Conservation (phyloP, 2,329 filamentous ascomycete species). For the Alternaria rosae region DNA sequence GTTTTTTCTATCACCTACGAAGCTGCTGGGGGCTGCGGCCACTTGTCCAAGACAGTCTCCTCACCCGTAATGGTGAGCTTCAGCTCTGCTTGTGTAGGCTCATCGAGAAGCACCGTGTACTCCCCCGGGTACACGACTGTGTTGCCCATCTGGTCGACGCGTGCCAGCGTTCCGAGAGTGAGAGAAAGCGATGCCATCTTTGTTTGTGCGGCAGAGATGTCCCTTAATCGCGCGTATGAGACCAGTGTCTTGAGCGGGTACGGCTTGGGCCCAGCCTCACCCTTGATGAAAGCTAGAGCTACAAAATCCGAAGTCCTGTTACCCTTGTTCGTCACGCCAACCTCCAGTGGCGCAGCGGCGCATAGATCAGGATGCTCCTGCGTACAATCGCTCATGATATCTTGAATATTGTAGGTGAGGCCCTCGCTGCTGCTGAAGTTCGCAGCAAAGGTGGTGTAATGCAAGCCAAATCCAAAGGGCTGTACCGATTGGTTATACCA, state of each 20-base stretch:
- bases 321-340: slow-evolving; percentile 60
- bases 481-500: slow-evolving; percentile 64
- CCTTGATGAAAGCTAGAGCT: slow-evolving; percentile 59
- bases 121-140: slow-evolving; percentile 62
- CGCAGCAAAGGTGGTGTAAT: slow-evolving; percentile 64
- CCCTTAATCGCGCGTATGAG: slow-evolving; percentile 57
- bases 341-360: slow-evolving; percentile 41
- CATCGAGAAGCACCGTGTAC: slow-evolving; percentile 49
- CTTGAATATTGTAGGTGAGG: slow-evolving; percentile 42
- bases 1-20: background rate
- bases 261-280: slow-evolving; percentile 58
- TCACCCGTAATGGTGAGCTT: slow-evolving; percentile 59
- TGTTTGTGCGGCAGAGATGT: slow-evolving; percentile 46
- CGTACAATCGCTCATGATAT: slow-evolving; percentile 47
- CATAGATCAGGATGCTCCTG: slow-evolving; percentile 46
- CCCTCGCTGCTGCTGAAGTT: background rate
- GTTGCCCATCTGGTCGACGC: slow-evolving; percentile 60
- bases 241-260: slow-evolving; percentile 63
- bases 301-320: slow-evolving; percentile 60
- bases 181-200: slow-evolving; percentile 50
- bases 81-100: slow-evolving; percentile 45
- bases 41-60: slow-evolving; percentile 52
- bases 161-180: slow-evolving; percentile 59
- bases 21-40: slow-evolving; percentile 25
- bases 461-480: slow-evolving; percentile 64